These are phyloP conservation scores for Amaranthus hypochondriacus DNA, from an alignment of 148 eudicot species.

Conservation along the genomic window DNA sequence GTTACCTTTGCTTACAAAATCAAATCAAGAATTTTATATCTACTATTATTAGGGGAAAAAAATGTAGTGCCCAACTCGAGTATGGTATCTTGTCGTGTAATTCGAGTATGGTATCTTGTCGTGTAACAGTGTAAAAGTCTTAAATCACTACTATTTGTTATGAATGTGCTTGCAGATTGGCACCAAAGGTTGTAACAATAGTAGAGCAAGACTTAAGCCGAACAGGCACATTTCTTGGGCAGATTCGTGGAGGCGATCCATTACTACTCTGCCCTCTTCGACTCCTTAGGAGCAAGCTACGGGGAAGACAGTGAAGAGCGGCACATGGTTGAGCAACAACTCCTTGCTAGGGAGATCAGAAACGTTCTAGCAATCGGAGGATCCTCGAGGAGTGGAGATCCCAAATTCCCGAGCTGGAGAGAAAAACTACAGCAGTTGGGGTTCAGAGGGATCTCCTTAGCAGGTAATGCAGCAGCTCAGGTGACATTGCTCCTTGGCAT, in stretches of 20 bases:
- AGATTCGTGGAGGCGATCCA: slow-evolving; percentile 96
- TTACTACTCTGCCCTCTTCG: slow-evolving; percentile 94
- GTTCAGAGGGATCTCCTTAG: slow-evolving; percentile 68
- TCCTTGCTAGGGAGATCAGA: slow-evolving; percentile 75
- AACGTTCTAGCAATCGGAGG: slow-evolving; percentile 83
- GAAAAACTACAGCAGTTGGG: slow-evolving; percentile 84
- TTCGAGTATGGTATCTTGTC: no score
- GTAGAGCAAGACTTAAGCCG: slow-evolving; percentile 96
- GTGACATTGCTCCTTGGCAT: slow-evolving; percentile 88
- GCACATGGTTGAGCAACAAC: slow-evolving; percentile 90
- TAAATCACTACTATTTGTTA: not conserved
- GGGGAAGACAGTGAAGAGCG: slow-evolving; percentile 93
- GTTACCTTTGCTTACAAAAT: not conserved
- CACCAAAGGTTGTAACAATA: slow-evolving; percentile 90
- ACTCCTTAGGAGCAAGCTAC: slow-evolving; percentile 87
- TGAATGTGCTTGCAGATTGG: slow-evolving; percentile 47
- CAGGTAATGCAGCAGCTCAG: slow-evolving; percentile 92
- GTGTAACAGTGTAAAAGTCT: no score
- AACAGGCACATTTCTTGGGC: slow-evolving; percentile 79
- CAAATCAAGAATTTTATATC: not conserved
- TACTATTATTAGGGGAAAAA: not conserved
- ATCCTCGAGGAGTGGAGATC: slow-evolving; percentile 64
- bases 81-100: no score
- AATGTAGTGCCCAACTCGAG: no score
- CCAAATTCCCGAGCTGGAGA: slow-evolving; percentile 82